Conservation (phyloP, 2,329 filamentous ascomycete genomes). For the Epichloe coenophiala region DNA sequence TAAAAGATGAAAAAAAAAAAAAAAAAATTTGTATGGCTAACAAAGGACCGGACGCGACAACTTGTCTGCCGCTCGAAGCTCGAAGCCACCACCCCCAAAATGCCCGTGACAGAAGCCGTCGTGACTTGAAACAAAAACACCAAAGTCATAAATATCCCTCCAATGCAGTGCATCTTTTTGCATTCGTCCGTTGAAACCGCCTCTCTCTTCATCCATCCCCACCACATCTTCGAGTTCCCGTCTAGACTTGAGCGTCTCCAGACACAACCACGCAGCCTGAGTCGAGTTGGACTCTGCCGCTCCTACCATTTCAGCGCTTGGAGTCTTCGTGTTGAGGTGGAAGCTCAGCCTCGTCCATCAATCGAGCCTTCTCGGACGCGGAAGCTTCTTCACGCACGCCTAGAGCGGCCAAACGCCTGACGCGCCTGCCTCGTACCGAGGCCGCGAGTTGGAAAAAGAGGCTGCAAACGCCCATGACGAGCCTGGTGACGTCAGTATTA, state of each 20-base stretch:
- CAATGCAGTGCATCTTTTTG: neutral
- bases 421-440: constrained; percentile 21
- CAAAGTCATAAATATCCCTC: neutral
- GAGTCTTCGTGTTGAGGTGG: constrained; percentile 14
- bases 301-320: constrained; percentile 9
- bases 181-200: neutral
- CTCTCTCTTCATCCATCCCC: neutral
- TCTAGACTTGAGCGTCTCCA: neutral
- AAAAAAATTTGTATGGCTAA: neutral
- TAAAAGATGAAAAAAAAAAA: neutral
- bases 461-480: constrained; percentile 53
- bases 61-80: neutral
- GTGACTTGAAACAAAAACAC: neutral
- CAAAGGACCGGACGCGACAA: neutral
- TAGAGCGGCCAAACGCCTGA: neutral
- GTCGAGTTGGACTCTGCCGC: no score
- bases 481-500: constrained; percentile 21
- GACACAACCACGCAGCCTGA: neutral
- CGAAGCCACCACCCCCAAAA: neutral
- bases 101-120: neutral
- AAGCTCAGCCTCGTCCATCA: constrained; percentile 28
- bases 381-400: neutral
- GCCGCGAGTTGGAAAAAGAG: constrained; percentile 46
- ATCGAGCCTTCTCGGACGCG: constrained; percentile 35
- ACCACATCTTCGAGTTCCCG: neutral